Evolutionary conservation across 768 basidiomycete genomes (phyloP).

Genomic region (Tricholoma bakamatsutake): DNA sequence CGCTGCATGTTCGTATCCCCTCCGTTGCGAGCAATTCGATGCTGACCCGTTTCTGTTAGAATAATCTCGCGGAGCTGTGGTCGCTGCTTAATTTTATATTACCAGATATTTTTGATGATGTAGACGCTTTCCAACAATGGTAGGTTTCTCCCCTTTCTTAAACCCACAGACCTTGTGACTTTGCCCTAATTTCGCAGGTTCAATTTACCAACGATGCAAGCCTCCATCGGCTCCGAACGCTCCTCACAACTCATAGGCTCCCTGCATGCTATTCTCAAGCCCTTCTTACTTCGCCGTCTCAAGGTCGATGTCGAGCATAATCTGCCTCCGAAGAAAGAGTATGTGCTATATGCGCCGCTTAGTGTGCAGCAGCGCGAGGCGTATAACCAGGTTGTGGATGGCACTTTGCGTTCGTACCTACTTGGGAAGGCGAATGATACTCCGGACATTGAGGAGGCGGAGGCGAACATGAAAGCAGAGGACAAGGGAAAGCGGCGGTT

Average conservation of each 20-base stretch:
- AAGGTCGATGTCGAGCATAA: constrained; percentile 81
- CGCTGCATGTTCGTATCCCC: constrained; percentile 69
- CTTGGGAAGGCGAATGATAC: constrained; percentile 27
- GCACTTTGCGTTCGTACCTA: constrained; percentile 63
- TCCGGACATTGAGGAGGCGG: constrained; percentile 11
- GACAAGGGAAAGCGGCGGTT: constrained; percentile 23
- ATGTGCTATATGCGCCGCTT: constrained; percentile 88
- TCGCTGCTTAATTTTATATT: constrained; percentile 93
- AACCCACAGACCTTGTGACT: not conserved
- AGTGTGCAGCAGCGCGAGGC: constrained; percentile 78
- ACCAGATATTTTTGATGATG: constrained; percentile 87
- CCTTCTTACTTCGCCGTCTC: constrained; percentile 87
- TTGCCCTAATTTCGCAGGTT: constrained; percentile 39
- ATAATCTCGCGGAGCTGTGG: constrained; percentile 94
- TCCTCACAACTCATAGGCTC: constrained; percentile 66
- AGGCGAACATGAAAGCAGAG: constrained; percentile 10
- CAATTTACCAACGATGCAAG: constrained; percentile 60
- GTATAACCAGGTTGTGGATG: constrained; percentile 74
- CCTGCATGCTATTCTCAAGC: constrained; percentile 88
- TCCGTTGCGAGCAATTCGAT: not conserved
- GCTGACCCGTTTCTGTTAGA: constrained; percentile 45
- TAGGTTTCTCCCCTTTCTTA: constrained; percentile 20
- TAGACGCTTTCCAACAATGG: constrained; percentile 90
- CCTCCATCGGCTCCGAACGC: constrained; percentile 49
- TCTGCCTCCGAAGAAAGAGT: constrained; percentile 91